A percentile compares a stretch with the other conserved stretches of the same genome.
phyloP scores from a whole-genome alignment of 768 basidiomycete species.

The Cystobasidium ongulense region DNA sequence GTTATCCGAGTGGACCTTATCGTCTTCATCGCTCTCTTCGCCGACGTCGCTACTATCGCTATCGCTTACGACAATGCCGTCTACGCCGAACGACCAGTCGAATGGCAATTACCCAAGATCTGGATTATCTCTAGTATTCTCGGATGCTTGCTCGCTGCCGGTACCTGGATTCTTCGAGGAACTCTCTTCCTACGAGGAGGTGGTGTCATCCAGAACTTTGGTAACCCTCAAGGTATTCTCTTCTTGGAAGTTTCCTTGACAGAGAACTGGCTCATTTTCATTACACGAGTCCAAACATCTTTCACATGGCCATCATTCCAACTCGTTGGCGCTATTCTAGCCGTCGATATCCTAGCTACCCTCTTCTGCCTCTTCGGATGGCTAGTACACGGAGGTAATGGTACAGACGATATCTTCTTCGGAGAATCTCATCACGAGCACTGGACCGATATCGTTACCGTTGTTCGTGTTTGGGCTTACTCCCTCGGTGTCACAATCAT shows the following conservation, averaged over 20 bases:
- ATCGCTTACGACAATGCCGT: conserved; percentile 50
- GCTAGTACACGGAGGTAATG: conserved; percentile 47
- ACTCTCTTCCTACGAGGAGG: conserved; percentile 46
- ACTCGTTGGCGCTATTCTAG: conserved; percentile 44
- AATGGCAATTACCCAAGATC: conserved; percentile 53
- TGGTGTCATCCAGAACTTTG: conserved; percentile 46
- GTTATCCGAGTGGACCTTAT: conserved; percentile 52
- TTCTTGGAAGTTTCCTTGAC: conserved; percentile 53
- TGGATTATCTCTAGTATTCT: conserved; percentile 48
- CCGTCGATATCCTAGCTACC: conserved; percentile 47
- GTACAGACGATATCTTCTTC: conserved; percentile 22
- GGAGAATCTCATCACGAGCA: conserved; percentile 35
- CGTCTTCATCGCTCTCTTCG: conserved; percentile 51
- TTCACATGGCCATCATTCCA: conserved; percentile 49
- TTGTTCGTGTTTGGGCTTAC: conserved; percentile 49
- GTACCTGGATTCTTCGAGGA: conserved; percentile 51
- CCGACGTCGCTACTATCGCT: conserved; percentile 52
- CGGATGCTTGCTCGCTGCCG: conserved; percentile 47
- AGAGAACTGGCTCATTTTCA: conserved; percentile 46
- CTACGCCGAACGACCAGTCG: conserved; percentile 47
- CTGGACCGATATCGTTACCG: conserved; percentile 48
- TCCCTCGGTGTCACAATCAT: conserved; percentile 48
- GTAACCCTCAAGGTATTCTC: conserved; percentile 49
- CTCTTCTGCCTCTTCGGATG: conserved; percentile 49
- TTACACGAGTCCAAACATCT: conserved; percentile 39